These are phyloP conservation scores for Litsea cubeba DNA, from an alignment of 164 flowering plant species.

Conservation along the genomic window DNA sequence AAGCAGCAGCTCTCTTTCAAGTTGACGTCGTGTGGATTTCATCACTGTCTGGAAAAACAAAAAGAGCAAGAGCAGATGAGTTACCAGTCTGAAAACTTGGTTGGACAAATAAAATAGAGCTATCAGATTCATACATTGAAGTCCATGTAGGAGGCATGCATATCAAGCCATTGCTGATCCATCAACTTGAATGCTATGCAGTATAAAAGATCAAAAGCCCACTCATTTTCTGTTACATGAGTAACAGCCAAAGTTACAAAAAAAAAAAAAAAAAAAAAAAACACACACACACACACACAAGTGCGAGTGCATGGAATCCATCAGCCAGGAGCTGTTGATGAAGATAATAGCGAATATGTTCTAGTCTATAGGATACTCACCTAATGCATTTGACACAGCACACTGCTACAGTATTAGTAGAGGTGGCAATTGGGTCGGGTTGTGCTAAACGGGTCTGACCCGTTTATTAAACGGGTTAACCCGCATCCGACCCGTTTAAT, in stretches of 20 bases:
- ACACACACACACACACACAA: background rate
- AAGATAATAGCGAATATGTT: too few relatives aligned
- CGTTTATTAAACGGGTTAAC: too few relatives aligned
- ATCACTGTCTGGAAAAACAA: constrained; percentile 45
- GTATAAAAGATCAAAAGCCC: constrained; percentile 31
- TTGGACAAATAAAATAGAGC: background rate
- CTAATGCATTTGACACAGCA: too few relatives aligned
- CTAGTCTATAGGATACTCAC: too few relatives aligned
- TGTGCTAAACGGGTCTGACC: too few relatives aligned
- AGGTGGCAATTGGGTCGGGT: too few relatives aligned
- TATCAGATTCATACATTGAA: constrained; percentile 22
- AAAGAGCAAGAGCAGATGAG: background rate
- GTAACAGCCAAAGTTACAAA: background rate
- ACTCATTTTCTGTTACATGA: constrained; percentile 25
- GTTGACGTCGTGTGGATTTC: constrained; percentile 69
- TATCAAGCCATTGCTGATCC: constrained; percentile 39
- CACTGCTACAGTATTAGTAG: too few relatives aligned
- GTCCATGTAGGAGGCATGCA: constrained; percentile 37
- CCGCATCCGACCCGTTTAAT: too few relatives aligned
- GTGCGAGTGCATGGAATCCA: background rate
- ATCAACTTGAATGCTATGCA: constrained; percentile 33
- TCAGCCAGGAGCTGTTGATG: background rate
- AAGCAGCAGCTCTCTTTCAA: constrained; percentile 62
- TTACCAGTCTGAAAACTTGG: background rate
- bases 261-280: background rate